Base-by-base conservation (phyloP, 768 basidiomycete species). In the Suillus paluster region DNA sequence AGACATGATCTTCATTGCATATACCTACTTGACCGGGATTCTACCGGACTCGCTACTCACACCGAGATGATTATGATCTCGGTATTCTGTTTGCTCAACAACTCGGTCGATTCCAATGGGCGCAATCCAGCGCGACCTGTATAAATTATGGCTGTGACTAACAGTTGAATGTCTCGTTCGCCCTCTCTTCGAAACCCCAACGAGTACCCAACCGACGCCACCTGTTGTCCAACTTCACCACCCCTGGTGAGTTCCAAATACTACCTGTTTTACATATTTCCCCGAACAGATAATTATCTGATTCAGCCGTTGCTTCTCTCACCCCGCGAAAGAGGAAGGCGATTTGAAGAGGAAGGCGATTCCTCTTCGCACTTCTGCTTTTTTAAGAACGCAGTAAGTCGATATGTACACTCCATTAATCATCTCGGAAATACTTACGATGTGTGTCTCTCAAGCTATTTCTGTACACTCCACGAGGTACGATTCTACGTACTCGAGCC, bases 371-470 rank as follows among this genome's bases (percentile, higher is more conserved):
- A 6, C 3, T 17, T 21, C 23, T n/a, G 23, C 19, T 55, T 38
- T n/a, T n/a, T 39, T 25, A 55, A 55, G 6, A 19, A 3, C 17
- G 11, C 38, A 1, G 54, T 55, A 12, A 55, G 54, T 55, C 25
- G 23, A 23, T 5, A 19, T n/a, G 11, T 39, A 1, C 23, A 19
- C 10, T 19, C 11, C 25, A 55, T 25, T 27, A 12, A 3, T n/a
- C 25, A 36, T 39, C 38, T 6, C 17, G 23, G 27, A 33, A 50
- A 33, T 33, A 50, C 33, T 50, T 2, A 50, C 27, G 30, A 55
- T 55, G 54, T 55, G 54, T 1, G 7, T 55, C 54, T 55, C 54
- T 55, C 54, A 55, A 39, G 54, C 36, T 55, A 41, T 7, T 67
- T 36, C 10, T 72, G 71, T 15, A 4, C 0, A 0, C 15, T 4